phyloP scores from a whole-genome alignment of 345 rosid species.

The Sonneratia alba region DNA sequence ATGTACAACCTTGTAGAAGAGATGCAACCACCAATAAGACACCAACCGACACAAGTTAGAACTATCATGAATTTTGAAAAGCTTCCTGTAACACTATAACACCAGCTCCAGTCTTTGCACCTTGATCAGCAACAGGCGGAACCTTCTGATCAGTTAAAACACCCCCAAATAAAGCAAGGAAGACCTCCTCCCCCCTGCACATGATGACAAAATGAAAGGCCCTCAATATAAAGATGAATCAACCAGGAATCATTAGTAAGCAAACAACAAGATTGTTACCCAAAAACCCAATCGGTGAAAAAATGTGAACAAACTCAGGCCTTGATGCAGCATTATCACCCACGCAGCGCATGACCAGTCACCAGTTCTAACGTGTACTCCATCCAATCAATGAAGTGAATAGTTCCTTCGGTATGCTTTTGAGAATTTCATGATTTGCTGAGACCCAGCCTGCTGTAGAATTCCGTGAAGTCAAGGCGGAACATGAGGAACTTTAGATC shows the following conservation, averaged over 20 bases:
- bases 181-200: slow-evolving; percentile 5
- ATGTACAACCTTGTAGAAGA: background rate
- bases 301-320: background rate
- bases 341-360: background rate
- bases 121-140: no score
- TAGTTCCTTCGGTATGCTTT: background rate
- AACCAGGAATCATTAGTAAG: background rate
- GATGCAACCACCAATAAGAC: background rate
- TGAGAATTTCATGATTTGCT: slow-evolving; percentile 18
- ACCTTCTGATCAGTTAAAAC: no score
- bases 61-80: background rate
- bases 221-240: background rate
- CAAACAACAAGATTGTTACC: slow-evolving; percentile 19
- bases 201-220: slow-evolving; percentile 13
- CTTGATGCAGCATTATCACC: slow-evolving; percentile 1
- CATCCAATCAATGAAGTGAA: background rate
- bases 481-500: slow-evolving; percentile 91
- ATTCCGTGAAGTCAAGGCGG: slow-evolving; percentile 94
- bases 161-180: slow-evolving; percentile 4
- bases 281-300: slow-evolving; percentile 12
- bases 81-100: no score
- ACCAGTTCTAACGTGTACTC: background rate
- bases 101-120: no score
- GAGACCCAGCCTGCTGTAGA: slow-evolving; percentile 57
- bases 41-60: background rate